Conservation (phyloP, 345 rosid genomes). For the Geranium brycei region DNA sequence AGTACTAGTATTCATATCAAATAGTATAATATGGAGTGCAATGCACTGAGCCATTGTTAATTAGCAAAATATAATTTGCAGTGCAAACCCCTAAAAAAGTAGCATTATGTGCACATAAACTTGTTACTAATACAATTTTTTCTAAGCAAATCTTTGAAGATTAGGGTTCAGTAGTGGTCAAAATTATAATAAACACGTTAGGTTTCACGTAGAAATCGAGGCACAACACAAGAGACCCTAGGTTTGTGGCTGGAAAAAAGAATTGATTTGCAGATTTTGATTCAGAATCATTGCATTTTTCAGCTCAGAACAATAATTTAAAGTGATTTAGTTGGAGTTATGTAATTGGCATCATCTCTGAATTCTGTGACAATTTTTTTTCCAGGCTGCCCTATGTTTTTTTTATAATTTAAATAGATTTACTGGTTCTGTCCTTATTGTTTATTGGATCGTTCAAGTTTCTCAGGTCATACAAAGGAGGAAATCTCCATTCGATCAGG, state of each 20-base stretch:
- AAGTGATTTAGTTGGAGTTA: background rate
- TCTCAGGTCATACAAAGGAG: constrained; percentile 56
- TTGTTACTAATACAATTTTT: background rate
- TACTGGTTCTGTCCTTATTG: constrained; percentile 32
- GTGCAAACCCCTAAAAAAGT: background rate
- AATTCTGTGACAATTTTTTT: background rate
- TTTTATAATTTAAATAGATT: constrained; percentile 8
- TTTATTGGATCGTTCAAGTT: constrained; percentile 51
- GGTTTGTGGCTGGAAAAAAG: background rate
- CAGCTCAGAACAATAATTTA: background rate
- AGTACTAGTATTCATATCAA: background rate
- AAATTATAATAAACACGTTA: background rate
- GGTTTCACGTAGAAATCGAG: background rate
- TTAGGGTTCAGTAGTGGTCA: no score
- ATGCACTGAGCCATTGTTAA: no score
- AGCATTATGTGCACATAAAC: background rate
- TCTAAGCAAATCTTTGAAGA: background rate
- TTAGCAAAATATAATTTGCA: background rate
- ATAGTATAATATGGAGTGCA: no score
- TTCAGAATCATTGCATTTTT: background rate
- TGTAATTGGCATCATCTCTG: background rate
- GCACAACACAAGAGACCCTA: background rate
- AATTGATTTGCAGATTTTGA: background rate
- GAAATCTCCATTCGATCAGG: constrained; percentile 28
- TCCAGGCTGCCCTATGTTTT: constrained; percentile 1